phyloP scores from a whole-genome alignment of 441 rosid genomes.

The Croton laevigatus region DNA sequence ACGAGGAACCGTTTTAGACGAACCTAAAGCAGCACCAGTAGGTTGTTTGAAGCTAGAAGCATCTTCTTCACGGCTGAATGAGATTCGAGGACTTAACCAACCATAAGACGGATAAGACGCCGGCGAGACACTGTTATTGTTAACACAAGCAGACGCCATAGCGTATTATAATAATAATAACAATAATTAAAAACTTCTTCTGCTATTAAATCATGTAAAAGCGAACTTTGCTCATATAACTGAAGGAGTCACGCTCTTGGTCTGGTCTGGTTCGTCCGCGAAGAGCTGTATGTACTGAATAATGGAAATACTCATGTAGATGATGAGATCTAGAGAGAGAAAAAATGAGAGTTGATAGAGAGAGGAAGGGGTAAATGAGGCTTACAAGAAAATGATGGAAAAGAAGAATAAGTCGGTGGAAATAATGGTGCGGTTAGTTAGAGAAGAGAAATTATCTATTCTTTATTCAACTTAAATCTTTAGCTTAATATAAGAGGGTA shows the following conservation, averaged over 20 bases:
- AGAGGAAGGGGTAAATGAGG: no score
- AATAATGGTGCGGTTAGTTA: no score
- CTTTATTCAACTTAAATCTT: no score
- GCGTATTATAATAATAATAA: no score
- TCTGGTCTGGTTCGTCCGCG: background rate
- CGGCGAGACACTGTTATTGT: constrained; percentile 48
- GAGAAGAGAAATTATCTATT: no score
- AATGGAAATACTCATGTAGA: constrained; percentile 10
- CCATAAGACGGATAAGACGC: constrained; percentile 38
- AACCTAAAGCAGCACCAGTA: no score
- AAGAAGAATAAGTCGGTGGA: no score
- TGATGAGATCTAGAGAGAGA: constrained; percentile 23
- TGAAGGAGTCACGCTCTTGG: background rate
- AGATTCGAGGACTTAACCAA: constrained; percentile 56
- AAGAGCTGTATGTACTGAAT: background rate
- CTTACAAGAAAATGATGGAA: no score
- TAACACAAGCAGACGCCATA: constrained; percentile 71
- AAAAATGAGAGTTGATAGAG: no score
- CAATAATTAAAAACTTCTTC: no score
- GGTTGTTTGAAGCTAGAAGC: constrained; percentile 21
- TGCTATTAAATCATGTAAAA: constrained; percentile 38
- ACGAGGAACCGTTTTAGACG: no score
- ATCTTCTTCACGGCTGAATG: constrained; percentile 43
- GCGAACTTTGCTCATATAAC: background rate
- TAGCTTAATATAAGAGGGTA: no score